phyloP scores from a whole-genome alignment of 2,329 filamentous ascomycete genomes.

The Leptoxyphium fumago region DNA sequence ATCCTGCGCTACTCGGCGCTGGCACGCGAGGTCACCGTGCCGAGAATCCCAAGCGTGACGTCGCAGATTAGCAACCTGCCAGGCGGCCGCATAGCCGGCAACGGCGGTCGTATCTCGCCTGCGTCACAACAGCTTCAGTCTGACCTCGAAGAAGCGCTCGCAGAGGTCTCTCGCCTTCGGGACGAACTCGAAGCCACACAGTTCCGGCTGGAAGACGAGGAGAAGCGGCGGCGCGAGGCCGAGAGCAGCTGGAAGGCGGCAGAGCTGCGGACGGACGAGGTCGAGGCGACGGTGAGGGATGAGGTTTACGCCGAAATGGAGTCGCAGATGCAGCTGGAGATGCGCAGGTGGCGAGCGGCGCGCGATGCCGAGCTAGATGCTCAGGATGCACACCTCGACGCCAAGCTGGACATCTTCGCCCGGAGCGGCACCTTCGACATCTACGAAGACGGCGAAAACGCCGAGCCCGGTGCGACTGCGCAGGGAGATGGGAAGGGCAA shows the following conservation, averaged over 20 bases:
- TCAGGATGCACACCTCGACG: slow-evolving; percentile 72
- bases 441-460: slow-evolving; percentile 25
- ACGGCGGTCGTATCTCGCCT: slow-evolving; percentile 32
- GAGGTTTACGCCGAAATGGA: slow-evolving; percentile 86
- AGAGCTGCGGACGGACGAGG: slow-evolving; percentile 49
- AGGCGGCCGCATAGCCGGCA: slow-evolving; percentile 7
- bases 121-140: slow-evolving; percentile 28
- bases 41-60: slow-evolving; percentile 70
- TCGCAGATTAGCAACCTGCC: slow-evolving; percentile 42
- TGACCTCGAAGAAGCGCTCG: slow-evolving; percentile 67
- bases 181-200: slow-evolving; percentile 65
- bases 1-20: slow-evolving; percentile 90
- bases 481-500: slow-evolving; percentile 1
- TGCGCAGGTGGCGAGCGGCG: slow-evolving; percentile 65
- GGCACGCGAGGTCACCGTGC: slow-evolving; percentile 82
- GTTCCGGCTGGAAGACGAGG: slow-evolving; percentile 54
- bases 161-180: slow-evolving; percentile 66
- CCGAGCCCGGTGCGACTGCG: slow-evolving; percentile 19
- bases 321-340: slow-evolving; percentile 55
- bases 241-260: slow-evolving; percentile 58
- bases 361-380: slow-evolving; percentile 63
- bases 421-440: slow-evolving; percentile 31
- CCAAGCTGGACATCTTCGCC: slow-evolving; percentile 64
- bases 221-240: slow-evolving; percentile 51
- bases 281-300: slow-evolving; percentile 76